phyloP scores from a whole-genome alignment of 1,284 basidiomycete species.

The Cryptococcus sp. region DNA sequence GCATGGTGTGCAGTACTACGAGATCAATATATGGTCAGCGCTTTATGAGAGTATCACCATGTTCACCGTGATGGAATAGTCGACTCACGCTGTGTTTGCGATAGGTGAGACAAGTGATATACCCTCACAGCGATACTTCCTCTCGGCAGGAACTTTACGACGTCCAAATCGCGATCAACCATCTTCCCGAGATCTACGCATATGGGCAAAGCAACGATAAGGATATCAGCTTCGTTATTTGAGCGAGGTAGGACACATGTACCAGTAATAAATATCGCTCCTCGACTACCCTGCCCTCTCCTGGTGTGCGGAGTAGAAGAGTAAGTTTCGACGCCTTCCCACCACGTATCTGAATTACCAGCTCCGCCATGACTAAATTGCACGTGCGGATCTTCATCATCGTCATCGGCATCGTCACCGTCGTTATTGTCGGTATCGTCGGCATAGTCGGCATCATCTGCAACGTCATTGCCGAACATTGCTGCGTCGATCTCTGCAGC shows the following conservation, averaged over 20 bases:
- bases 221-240: not conserved
- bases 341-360: constrained; percentile 7
- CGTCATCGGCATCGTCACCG: constrained; percentile 30
- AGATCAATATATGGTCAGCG: not conserved
- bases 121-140: not conserved
- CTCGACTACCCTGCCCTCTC: constrained; percentile 22
- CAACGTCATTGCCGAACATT: not conserved
- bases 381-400: constrained; percentile 26
- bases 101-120: not conserved
- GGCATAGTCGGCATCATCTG: not conserved
- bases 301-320: constrained; percentile 4
- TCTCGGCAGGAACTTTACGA: not conserved
- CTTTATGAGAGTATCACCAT: not conserved
- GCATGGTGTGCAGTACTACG: not conserved
- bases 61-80: not conserved
- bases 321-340: constrained; percentile 21
- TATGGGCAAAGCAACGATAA: not conserved
- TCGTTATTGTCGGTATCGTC: constrained; percentile 24
- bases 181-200: not conserved
- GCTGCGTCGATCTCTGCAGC: not conserved
- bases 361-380: constrained; percentile 8
- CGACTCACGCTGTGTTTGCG: not conserved
- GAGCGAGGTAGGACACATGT: constrained; percentile 1
- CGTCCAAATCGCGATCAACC: not conserved
- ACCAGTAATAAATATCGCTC: constrained; percentile 27